Base-by-base conservation (phyloP, 495 filamentous ascomycete species). In the Cenococcum geophilum region DNA sequence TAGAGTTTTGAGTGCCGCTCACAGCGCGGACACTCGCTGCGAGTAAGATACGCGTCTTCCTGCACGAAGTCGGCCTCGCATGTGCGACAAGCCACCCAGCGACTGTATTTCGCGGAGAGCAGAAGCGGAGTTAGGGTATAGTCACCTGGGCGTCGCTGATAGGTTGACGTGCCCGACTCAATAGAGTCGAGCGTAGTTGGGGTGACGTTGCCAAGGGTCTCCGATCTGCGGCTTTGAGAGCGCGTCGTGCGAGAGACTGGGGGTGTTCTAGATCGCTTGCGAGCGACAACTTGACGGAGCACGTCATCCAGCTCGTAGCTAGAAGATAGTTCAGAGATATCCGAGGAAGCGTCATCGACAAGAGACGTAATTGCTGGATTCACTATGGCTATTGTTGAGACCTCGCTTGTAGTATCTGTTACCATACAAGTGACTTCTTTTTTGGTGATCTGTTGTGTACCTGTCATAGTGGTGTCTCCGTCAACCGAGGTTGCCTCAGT, bases 1-100 rank as follows among this genome's bases (percentile, higher is more conserved):
- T 97, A 99, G 1, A 99, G 77, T 73, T 95, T 97, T 25, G 88
- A 92, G 67, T 99, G 93, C 0, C 95, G 81, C 76, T 97, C 95
- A 74, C 93, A 99, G 18, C 95, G 83, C 10, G 88, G 89, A 70
- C 93, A 99, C 27, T 87, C 86, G 22, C 84, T 81, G 16, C 88
- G 85, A 1, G 92, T 95, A 57, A 84, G 85, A 71, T 93, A 97
- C 1, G 86, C 90, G 66, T 97, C 87, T 18, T 79, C 77, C 67
- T 98, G 92, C 0, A 97, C 84, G 68, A 97, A 99, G 61, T 83
- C 81, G 1, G 78, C 75, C 18, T 82, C 80, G 76, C 93, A 99
- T 48, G 86, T 88, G 54, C 83, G 87, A 71, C 93, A 98, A 56
- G 85, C 80, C 37, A 95, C 86, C 91, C 91, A 96, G 18, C 87